Evolutionary conservation across 768 basidiomycete genomes (phyloP), one percentile per base, ranked within the genome.

Genomic region (Leccinum subtestaceum): DNA sequence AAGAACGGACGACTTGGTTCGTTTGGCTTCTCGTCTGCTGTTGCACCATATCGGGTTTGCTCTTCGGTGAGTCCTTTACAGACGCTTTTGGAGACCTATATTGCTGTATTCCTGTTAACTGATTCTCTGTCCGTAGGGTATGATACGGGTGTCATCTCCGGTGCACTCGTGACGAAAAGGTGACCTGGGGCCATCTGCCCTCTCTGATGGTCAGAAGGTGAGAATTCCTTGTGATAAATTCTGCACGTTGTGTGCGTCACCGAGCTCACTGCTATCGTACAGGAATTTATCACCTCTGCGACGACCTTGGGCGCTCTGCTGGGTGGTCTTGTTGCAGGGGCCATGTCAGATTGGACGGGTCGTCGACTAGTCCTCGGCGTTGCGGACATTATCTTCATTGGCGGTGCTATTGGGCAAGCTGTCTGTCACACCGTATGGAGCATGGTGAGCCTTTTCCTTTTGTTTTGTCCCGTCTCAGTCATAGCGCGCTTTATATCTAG

Each of bases 231-330:
- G 49, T 10, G n/a, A 12, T 54, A 34, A 21, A 46, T 21, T 38
- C 5, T 27, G 17, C 29, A 10, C 17, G 13, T 29, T 8, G 29
- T 10, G 19, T 27, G 10, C 21, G 34, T n/a, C 27, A 12, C 19
- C 13, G 19, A 8, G 27, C 48, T 47, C 3, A 29, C n/a, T n/a
- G 5, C n/a, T 52, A 49, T 5, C 50, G 27, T 27, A 8, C 65
- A 88, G 87, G 91, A 93, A 80, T 79, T 91, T 34, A 90, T 92
- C 69, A 91, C 90, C 0, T 88, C 88, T 6, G 75, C 89, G 0
- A 91, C 90, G 1, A 93, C 90, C 0, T 77, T 91, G 27, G 89
- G 88, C 11, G 91, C 91, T 0, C 77, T 93, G 5, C 59, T 92
- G 2, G 91, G 90, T n/a, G 86, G 88, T 52, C 77, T 93, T 5